Base-by-base conservation (phyloP, 768 basidiomycete species). In the Russula sp. region DNA sequence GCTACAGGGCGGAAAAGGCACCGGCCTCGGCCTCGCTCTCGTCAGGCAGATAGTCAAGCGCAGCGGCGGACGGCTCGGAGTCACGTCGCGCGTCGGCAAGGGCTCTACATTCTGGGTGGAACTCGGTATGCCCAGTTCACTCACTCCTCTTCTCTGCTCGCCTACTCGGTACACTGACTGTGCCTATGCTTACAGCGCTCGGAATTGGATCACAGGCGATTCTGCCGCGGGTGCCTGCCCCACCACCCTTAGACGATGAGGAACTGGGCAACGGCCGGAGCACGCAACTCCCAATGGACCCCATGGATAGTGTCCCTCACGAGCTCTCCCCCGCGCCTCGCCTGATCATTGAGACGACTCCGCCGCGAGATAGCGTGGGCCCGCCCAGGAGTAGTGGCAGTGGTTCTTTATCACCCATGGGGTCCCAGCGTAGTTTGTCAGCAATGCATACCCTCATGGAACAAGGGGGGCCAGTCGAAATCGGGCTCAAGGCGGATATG, bases 51-150 rank as follows among this genome's bases (percentile, higher is more conserved):
- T 83, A 62, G 79, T 83, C 54, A 80, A 79, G 67, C 74, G 80
- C 14, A 77, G 76, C 42, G 76, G 78, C 20, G 82, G 82, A 8
- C 74, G 82, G 53, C 69, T 83, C 7, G 82, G 77, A 31, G 75
- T 70, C 39, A 63, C 63, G 44, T 73, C 69, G 20, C 71, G 85
- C 71, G 75, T 82, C 1, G 81, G 82, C 8, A 77, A 82, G 68
- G 94, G 94, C 16, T 90, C 87, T 40, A 91, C 87, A 42, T 95
- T 94, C 76, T 94, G 92, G 93, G 87, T 91, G 9, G 90, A 91
- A 72, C 73, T 91, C 40, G 87, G 77, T 81, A 70, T 66, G 79
- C 75, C 6, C 9, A n/a, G 56, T 51, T 58, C 55, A 27, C 27
- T 27, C 56, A 52, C 51, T 52, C 59, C 40, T 27, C 16, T n/a